Evolutionary conservation across 2,329 filamentous ascomycete species (phyloP).

Genomic region (Rhexocercosporidium sp.): DNA sequence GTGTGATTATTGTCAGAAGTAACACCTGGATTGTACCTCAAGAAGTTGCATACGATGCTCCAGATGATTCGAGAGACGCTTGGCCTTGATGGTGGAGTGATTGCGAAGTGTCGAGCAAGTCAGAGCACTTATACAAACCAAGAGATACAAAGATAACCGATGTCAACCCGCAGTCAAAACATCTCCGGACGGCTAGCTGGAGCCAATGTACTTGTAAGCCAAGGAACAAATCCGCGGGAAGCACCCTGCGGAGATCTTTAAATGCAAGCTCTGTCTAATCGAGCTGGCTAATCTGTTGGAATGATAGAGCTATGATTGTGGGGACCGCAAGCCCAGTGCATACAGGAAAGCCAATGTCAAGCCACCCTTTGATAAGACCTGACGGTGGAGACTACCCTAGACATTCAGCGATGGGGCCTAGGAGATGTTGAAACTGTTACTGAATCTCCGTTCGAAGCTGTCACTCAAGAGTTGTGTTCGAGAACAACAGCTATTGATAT

Average conservation of each 20-base stretch:
- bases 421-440: slow-evolving; percentile 15
- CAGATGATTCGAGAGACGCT: neutral
- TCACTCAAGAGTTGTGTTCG: neutral
- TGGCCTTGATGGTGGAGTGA: neutral
- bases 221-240: slow-evolving; percentile 30
- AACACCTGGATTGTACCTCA: no score
- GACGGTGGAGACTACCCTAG: neutral
- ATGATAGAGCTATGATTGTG: neutral
- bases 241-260: slow-evolving; percentile 30
- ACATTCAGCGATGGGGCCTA: slow-evolving; percentile 14
- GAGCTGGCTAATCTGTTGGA: neutral
- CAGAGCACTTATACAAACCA: slow-evolving; percentile 27
- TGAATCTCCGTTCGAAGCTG: slow-evolving; percentile 11
- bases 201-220: slow-evolving; percentile 5
- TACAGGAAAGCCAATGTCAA: slow-evolving; percentile 14
- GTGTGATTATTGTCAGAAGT: neutral
- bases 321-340: slow-evolving; percentile 4
- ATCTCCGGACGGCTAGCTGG: slow-evolving; percentile 31
- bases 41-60: neutral
- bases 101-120: neutral
- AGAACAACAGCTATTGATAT: neutral
- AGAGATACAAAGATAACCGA: slow-evolving; percentile 25
- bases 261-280: slow-evolving; percentile 1
- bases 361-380: slow-evolving; percentile 17
- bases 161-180: slow-evolving; percentile 28